phyloP scores from a whole-genome alignment of 495 filamentous ascomycete genomes.

The Hypoxylon perforatum region DNA sequence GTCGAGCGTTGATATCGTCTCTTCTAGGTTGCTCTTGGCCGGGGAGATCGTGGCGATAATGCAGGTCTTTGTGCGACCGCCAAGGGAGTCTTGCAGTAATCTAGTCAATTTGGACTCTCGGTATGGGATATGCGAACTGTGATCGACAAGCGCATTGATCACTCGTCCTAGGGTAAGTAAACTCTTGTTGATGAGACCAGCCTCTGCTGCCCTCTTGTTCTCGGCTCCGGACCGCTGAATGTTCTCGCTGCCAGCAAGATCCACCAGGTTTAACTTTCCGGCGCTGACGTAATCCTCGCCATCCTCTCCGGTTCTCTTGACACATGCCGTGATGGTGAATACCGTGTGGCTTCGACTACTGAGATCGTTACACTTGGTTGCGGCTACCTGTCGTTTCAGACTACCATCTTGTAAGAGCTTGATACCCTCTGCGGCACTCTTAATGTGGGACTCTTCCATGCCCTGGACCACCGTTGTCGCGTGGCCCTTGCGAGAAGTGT shows the following conservation, averaged over 20 bases:
- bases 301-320: constrained; percentile 81
- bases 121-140: constrained; percentile 91
- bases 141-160: constrained; percentile 97
- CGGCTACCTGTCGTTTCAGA: constrained; percentile 92
- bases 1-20: constrained; percentile 96
- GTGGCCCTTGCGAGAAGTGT: constrained; percentile 83
- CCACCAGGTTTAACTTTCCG: constrained; percentile 95
- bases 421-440: constrained; percentile 84
- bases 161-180: constrained; percentile 93
- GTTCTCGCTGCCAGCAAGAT: constrained; percentile 96
- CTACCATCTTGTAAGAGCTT: constrained; percentile 89
- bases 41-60: constrained; percentile 98
- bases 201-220: constrained; percentile 95
- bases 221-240: constrained; percentile 96
- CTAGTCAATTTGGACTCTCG: constrained; percentile 96
- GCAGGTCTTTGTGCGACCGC: constrained; percentile 95
- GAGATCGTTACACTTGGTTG: constrained; percentile 97
- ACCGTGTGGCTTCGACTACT: constrained; percentile 96
- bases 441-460: constrained; percentile 96
- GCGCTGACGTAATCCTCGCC: constrained; percentile 89
- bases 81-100: constrained; percentile 93
- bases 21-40: constrained; percentile 92
- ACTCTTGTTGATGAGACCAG: constrained; percentile 97
- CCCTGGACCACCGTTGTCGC: constrained; percentile 88
- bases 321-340: constrained; percentile 91